Evolutionary conservation across 192 early-diverging fungal species (phyloP).

Genomic region (Podila clonocystis): DNA sequence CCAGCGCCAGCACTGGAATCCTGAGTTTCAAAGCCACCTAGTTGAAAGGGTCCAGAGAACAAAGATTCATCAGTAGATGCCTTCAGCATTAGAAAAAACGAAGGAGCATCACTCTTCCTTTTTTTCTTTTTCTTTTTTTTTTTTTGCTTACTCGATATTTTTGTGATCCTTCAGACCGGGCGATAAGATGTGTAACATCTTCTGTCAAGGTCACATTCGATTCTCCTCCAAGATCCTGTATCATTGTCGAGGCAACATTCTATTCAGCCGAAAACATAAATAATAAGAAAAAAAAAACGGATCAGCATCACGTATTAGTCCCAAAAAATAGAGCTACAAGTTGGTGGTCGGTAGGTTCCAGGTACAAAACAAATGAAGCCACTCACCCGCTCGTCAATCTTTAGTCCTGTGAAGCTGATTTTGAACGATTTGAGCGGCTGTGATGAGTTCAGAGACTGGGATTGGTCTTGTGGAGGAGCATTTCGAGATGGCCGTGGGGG

Average conservation of each 20-base stretch:
- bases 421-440: slow-evolving; percentile 2
- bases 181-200: slow-evolving; percentile 27
- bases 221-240: slow-evolving; percentile 21
- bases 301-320: too few relatives aligned
- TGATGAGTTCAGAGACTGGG: not conserved
- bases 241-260: slow-evolving; percentile 7
- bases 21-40: slow-evolving; percentile 17
- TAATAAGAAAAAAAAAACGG: not conserved
- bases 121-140: too few relatives aligned
- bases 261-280: not conserved
- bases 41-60: not conserved
- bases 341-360: not conserved
- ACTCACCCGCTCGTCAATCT: slow-evolving; percentile 14
- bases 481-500: not conserved
- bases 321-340: not conserved
- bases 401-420: slow-evolving; percentile 25
- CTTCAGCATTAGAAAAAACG: not conserved
- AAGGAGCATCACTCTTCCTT: not conserved
- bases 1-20: slow-evolving; percentile 23
- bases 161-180: slow-evolving; percentile 7
- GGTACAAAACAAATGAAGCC: not conserved
- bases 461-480: not conserved
- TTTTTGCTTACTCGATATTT: slow-evolving; percentile 26
- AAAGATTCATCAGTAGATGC: not conserved
- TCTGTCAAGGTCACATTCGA: slow-evolving; percentile 10